These are phyloP conservation scores for Colletotrichum liriopes DNA, from an alignment of 2,329 filamentous ascomycete species.

Conservation along the genomic window DNA sequence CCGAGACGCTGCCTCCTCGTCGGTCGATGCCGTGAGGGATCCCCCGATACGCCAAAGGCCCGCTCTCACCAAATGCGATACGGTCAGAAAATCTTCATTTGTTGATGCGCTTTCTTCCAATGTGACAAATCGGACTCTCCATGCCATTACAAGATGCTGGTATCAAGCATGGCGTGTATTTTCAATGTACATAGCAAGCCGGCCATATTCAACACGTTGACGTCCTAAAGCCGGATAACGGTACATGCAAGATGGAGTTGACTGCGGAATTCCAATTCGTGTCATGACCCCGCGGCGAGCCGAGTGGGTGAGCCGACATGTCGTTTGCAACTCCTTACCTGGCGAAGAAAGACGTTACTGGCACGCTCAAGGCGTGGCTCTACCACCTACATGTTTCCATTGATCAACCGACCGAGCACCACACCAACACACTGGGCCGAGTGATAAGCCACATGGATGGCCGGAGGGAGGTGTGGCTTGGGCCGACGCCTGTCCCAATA, in stretches of 20 bases:
- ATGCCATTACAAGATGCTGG: constrained; percentile 1
- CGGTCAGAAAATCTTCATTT: not conserved
- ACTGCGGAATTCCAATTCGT: constrained; percentile 20
- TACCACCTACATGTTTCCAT: constrained; percentile 2
- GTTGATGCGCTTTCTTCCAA: not conserved
- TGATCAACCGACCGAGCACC: constrained; percentile 23
- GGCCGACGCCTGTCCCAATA: constrained; percentile 14
- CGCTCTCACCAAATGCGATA: not conserved
- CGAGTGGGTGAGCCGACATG: constrained; percentile 3
- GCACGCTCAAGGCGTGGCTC: constrained; percentile 23
- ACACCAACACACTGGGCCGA: constrained; percentile 9
- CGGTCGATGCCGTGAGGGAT: not conserved
- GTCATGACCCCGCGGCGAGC: constrained; percentile 1
- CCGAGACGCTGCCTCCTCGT: not conserved
- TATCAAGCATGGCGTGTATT: constrained; percentile 3
- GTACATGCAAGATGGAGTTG: constrained; percentile 25
- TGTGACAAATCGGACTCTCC: not conserved
- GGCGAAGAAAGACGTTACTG: not conserved
- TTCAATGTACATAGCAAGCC: not conserved
- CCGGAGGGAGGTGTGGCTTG: constrained; percentile 31
- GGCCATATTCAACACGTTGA: constrained; percentile 7
- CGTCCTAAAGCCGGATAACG: constrained; percentile 1
- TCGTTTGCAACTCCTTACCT: constrained; percentile 8
- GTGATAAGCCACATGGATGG: constrained; percentile 35
- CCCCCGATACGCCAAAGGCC: not conserved